phyloP scores from a whole-genome alignment of 106 monocot genomes.

The Platanthera guangdongensis region DNA sequence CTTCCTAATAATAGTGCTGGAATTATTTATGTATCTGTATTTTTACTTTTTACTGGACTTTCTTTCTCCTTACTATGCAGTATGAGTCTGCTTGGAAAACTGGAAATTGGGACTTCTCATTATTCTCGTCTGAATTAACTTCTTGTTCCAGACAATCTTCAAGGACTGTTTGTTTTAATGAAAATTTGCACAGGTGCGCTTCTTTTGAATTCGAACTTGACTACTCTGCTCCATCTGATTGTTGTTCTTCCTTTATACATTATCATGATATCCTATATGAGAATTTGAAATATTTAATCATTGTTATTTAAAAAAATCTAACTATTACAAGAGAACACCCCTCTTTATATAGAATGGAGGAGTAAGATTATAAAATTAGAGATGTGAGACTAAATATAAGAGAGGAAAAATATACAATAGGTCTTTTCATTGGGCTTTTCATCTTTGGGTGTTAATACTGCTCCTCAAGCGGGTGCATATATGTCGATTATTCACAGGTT shows the following conservation, averaged over 20 bases:
- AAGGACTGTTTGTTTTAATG: conserved; percentile 47
- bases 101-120: conserved; percentile 96
- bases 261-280: no score
- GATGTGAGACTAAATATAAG: no score
- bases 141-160: conserved; percentile 10
- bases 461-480: no score
- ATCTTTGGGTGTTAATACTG: no score
- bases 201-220: background rate
- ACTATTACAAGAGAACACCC: no score
- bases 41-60: background rate
- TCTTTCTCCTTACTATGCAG: conserved; percentile 21
- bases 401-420: no score
- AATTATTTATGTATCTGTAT: background rate
- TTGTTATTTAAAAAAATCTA: no score
- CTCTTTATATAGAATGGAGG: no score
- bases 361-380: no score
- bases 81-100: conserved; percentile 99
- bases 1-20: background rate
- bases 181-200: conserved; percentile 70
- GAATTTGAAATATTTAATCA: no score
- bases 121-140: conserved; percentile 23
- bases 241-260: background rate
- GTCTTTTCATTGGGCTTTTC: no score
- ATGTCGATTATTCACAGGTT: no score
- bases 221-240: conserved; percentile 3